These are phyloP conservation scores for Gastrolobium villosum DNA, from an alignment of 306 rosid genomes.

Conservation along the genomic window DNA sequence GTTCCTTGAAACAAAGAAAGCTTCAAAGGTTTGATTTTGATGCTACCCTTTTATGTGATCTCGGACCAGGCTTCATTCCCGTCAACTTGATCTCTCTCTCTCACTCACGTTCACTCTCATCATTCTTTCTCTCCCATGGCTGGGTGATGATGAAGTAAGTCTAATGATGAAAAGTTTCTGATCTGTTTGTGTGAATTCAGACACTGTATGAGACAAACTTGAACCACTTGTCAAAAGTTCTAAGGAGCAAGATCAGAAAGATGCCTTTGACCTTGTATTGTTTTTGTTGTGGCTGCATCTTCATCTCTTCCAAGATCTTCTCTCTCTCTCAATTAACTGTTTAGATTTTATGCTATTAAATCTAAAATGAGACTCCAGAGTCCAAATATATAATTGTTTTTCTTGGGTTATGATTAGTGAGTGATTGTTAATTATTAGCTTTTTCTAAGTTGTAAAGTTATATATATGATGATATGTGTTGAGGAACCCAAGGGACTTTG, in stretches of 20 bases:
- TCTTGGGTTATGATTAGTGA: conserved; percentile 33
- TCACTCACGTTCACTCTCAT: not conserved
- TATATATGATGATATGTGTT: not conserved
- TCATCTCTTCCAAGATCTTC: not conserved
- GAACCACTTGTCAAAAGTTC: conserved; percentile 27
- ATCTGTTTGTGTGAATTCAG: not conserved
- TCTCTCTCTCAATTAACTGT: not conserved
- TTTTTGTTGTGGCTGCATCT: not conserved
- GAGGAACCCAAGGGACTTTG: conserved; percentile 36
- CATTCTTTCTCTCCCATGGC: not conserved
- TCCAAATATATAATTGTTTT: not conserved
- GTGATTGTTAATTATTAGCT: conserved; percentile 37
- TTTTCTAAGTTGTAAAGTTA: not conserved
- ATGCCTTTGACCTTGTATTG: conserved; percentile 39
- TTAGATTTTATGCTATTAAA: not conserved
- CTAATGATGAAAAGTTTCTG: not conserved
- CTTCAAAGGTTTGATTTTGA: conserved; percentile 44
- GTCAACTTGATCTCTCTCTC: conserved; percentile 52
- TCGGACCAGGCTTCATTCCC: conserved; percentile 87
- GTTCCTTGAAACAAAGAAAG: not conserved
- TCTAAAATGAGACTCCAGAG: conserved; percentile 19
- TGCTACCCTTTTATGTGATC: conserved; percentile 40
- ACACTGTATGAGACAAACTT: conserved; percentile 42
- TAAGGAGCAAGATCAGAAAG: conserved; percentile 15
- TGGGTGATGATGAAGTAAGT: not conserved